A percentile compares a stretch with the other conserved stretches of the same genome.
Conservation (phyloP, 352 stramenopile genomes). For the Thalassiosira allenii region DNA sequence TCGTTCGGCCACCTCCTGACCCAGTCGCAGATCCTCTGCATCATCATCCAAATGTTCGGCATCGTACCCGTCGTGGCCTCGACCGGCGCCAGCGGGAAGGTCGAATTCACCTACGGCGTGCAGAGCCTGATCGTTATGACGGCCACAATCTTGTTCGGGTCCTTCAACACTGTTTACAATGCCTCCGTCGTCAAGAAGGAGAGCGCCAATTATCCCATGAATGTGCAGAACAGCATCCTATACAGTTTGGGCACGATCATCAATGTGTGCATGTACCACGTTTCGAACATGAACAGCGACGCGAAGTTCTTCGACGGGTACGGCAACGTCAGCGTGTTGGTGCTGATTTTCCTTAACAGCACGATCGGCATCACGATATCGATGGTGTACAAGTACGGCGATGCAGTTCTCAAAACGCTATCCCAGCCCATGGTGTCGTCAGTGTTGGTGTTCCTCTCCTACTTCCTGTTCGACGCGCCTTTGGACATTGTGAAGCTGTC, state of each 20-base stretch:
- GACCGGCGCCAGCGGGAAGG: not conserved
- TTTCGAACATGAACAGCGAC: not conserved
- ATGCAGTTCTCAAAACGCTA: not conserved
- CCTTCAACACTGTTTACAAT: not conserved
- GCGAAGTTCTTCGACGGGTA: not conserved
- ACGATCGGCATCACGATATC: not conserved
- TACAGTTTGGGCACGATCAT: not conserved
- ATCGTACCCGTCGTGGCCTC: not conserved
- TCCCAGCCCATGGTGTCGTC: not conserved
- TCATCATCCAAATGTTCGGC: not conserved
- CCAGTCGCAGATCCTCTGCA: not conserved
- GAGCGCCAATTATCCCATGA: not conserved
- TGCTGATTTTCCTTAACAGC: not conserved
- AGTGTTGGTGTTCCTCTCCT: not conserved
- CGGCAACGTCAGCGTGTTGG: not conserved
- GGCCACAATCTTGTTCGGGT: not conserved
- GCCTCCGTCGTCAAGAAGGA: not conserved
- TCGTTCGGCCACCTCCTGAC: not conserved
- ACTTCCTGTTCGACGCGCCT: not conserved
- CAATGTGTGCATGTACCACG: not conserved
- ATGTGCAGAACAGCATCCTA: not conserved
- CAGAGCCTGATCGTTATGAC: not conserved
- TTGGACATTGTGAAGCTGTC: not conserved
- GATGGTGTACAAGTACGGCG: not conserved
- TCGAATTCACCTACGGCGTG: not conserved